These are phyloP conservation scores for Podospora didyma DNA, from an alignment of 495 filamentous ascomycete species.

Conservation along the genomic window DNA sequence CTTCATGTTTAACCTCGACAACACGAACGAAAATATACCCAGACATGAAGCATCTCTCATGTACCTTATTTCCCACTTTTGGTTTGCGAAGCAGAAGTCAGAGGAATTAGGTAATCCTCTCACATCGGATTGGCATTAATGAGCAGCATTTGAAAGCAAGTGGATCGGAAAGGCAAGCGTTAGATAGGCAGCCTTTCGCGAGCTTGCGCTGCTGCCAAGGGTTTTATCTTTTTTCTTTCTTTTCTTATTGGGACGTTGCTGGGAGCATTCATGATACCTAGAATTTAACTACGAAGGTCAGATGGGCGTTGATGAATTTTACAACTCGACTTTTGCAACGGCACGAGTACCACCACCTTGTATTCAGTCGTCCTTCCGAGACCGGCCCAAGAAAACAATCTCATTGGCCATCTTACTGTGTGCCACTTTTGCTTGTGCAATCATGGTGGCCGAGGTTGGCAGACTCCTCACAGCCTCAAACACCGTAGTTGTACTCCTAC, in stretches of 20 bases:
- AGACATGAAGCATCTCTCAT: not conserved
- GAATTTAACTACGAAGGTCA: too few relatives aligned
- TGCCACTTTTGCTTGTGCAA: too few relatives aligned
- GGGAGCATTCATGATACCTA: too few relatives aligned
- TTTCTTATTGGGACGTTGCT: not conserved
- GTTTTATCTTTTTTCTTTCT: not conserved
- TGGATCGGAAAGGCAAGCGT: conserved; percentile 14
- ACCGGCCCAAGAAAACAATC: too few relatives aligned
- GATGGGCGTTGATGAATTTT: too few relatives aligned
- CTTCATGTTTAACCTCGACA: conserved; percentile 32
- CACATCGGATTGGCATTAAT: conserved; percentile 29
- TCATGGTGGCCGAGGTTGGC: too few relatives aligned
- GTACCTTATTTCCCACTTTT: conserved; percentile 18
- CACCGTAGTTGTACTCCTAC: too few relatives aligned
- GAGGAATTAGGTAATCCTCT: conserved; percentile 50
- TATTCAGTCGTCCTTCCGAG: too few relatives aligned
- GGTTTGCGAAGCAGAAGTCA: conserved; percentile 31
- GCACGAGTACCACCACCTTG: too few relatives aligned
- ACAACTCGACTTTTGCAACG: too few relatives aligned
- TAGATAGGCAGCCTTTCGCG: conserved; percentile 15
- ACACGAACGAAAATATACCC: not conserved
- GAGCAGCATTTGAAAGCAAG: conserved; percentile 23
- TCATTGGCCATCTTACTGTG: too few relatives aligned
- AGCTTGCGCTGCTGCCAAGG: conserved; percentile 4
- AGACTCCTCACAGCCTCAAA: too few relatives aligned